These are phyloP conservation scores for Thermothielavioides terrestris DNA, from an alignment of 495 filamentous ascomycete genomes.

Conservation along the genomic window DNA sequence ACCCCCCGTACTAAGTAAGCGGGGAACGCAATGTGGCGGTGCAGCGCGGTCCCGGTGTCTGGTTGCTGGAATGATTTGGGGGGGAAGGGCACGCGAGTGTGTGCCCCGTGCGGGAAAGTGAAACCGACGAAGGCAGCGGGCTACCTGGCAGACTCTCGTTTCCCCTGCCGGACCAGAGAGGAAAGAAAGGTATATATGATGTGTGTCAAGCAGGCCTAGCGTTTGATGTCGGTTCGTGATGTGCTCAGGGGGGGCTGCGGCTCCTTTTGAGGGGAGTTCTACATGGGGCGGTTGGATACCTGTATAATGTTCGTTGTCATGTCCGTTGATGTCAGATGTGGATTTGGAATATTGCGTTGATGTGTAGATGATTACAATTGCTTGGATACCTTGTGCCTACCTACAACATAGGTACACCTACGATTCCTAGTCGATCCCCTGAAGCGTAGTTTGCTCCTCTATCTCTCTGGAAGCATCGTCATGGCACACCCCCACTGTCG, in stretches of 20 bases:
- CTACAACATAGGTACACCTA: background rate
- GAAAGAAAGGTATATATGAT: background rate
- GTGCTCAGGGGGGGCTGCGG: background rate
- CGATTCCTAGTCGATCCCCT: too few relatives aligned
- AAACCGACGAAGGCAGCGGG: background rate
- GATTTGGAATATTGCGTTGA: conserved; percentile 7
- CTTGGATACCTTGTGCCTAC: conserved; percentile 9
- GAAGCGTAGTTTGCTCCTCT: background rate
- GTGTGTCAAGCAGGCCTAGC: conserved; percentile 4
- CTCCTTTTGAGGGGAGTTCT: conserved; percentile 9
- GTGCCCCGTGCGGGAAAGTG: background rate
- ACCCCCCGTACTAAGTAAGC: conserved; percentile 36
- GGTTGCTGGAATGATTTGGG: too few relatives aligned
- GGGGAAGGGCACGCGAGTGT: background rate
- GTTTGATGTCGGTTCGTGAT: conserved; percentile 5
- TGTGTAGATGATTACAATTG: conserved; percentile 18
- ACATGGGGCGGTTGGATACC: conserved; percentile 13
- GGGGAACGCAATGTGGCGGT: background rate
- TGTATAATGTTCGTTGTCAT: conserved; percentile 26
- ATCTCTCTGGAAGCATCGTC: background rate
- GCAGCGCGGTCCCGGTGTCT: background rate
- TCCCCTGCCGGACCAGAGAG: background rate
- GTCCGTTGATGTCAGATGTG: conserved; percentile 15
- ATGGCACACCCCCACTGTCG: too few relatives aligned
- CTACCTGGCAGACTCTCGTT: background rate